Evolutionary conservation across 2,329 filamentous ascomycete species (phyloP).

Genomic region (Xylariaceae sp.): DNA sequence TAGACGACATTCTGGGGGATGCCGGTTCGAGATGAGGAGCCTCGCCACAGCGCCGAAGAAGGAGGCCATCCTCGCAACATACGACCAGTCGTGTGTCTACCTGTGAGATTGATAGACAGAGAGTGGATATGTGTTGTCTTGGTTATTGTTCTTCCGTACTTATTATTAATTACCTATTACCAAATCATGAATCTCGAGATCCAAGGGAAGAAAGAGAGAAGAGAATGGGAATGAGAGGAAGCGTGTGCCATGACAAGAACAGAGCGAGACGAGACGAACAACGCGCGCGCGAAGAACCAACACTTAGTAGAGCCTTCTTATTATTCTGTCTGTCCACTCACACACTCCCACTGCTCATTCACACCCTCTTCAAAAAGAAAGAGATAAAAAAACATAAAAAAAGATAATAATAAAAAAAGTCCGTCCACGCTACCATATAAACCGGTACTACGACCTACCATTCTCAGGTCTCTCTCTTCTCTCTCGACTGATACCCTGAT

Average conservation of each 20-base stretch:
- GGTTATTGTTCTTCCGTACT: not conserved
- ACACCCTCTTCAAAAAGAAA: no score
- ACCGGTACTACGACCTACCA: not conserved
- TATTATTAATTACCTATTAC: no score
- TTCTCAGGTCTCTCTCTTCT: not conserved
- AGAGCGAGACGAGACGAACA: not conserved
- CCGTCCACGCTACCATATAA: not conserved
- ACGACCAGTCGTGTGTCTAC: not conserved
- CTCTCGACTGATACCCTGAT: not conserved
- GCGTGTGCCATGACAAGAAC: not conserved
- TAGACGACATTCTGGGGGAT: slow-evolving; percentile 16
- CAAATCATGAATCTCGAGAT: not conserved
- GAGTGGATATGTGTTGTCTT: not conserved
- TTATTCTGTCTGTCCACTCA: not conserved
- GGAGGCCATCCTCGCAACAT: slow-evolving; percentile 20
- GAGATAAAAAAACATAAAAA: no score
- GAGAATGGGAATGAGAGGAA: no score
- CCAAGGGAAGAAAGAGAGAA: not conserved
- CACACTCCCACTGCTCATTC: not conserved
- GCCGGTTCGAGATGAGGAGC: slow-evolving; percentile 13
- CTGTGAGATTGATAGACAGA: not conserved
- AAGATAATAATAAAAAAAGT: no score
- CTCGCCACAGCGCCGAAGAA: slow-evolving; percentile 20
- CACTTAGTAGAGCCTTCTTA: not conserved
- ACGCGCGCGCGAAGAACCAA: no score